Evolutionary conservation across 176 grass and related monocot genomes (phyloP), one percentile per base, ranked within the genome.

Genomic region (Triticum monococcum): DNA sequence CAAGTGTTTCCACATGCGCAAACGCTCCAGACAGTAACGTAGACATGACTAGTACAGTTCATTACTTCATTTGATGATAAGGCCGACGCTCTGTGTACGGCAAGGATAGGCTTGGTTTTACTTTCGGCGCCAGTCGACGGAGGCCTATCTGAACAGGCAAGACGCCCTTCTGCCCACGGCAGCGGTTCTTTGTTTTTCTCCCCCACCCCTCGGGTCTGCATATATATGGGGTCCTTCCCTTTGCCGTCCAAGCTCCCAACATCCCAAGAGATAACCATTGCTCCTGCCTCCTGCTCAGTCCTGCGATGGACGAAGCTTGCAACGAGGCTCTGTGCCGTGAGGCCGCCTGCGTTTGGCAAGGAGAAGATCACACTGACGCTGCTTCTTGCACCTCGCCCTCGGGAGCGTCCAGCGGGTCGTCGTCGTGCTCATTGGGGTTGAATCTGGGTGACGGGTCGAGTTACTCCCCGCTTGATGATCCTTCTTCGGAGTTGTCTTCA

Each of bases 241-340:
- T 87, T 50, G 35, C 59, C 67, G 43, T 84, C 68, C 67, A 91
- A 67, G 62, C 14, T 23, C 46, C 48, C 32, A 79, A 63, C 56
- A 68, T 25, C 37, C 50, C 50, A 54, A 45, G 25, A 60, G 80
- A 83, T 60, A 79, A 26, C 70, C 82, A 32, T 33, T 64, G 45
- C 76, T 43, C 84, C 22, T 35, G 33, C 18, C 68, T 64, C 50
- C 24, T 64, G 0, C 2, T 28, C 4, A 26, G 20, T n/a, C 71
- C 84, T 84, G 68, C 5, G 68, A 92, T 89, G 90, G 80, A 35
- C 40, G 68, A 80, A 38, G 60, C 67, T 62, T 31, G 37, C 79
- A 76, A 76, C 25, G 18, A 18, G 24, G 17, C 25, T 31, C 32
- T 24, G 26, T 9, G 36, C 65, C 54, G 65, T 4, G 84, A 83